phyloP scores from a whole-genome alignment of 2,329 filamentous ascomycete species.

The Helicocarpus griseus region DNA sequence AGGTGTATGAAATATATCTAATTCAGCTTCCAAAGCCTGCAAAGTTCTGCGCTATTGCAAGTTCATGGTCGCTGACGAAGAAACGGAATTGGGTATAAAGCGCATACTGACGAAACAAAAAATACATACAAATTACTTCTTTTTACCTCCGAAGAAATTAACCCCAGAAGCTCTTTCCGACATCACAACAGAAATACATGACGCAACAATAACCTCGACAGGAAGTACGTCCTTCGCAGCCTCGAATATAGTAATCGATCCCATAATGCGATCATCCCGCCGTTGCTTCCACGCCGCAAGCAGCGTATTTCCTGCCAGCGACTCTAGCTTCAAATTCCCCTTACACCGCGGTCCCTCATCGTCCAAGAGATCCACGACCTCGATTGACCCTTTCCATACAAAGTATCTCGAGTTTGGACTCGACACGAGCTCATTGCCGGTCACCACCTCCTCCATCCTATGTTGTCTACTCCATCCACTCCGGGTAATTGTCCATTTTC shows the following conservation, averaged over 20 bases:
- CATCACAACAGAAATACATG: neutral
- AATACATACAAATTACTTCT: conserved; percentile 1
- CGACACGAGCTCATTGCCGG: too few species aligned
- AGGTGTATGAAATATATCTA: too few species aligned
- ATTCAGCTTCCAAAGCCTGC: too few species aligned
- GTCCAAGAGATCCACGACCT: neutral
- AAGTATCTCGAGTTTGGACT: neutral
- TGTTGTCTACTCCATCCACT: neutral
- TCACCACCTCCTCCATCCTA: neutral
- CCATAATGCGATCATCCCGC: neutral
- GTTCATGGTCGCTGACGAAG: too few species aligned
- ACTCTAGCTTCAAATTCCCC: neutral
- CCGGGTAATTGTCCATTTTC: neutral
- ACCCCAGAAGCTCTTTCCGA: neutral
- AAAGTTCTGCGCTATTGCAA: too few species aligned
- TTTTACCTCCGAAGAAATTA: neutral
- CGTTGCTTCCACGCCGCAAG: neutral
- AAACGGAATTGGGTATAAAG: neutral
- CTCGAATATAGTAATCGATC: neutral
- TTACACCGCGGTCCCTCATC: neutral
- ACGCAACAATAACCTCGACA: neutral
- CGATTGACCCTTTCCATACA: neutral
- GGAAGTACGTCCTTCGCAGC: neutral
- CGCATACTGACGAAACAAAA: too few species aligned
- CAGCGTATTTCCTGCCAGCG: neutral